Base-by-base conservation (phyloP, 176 grass and related monocot genomes). In the Oryza punctata region DNA sequence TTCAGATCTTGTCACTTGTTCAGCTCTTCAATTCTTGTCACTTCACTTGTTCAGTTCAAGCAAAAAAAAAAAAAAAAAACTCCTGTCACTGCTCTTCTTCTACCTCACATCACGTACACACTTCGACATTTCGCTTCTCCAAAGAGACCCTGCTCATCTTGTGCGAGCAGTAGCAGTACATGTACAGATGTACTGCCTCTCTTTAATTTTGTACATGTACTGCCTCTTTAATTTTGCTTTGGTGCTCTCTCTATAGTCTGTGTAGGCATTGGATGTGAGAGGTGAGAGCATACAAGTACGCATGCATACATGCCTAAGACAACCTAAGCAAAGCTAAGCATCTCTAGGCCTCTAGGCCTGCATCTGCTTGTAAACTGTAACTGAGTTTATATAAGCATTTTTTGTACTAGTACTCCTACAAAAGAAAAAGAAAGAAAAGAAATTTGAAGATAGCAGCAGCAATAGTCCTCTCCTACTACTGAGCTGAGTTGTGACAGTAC, bases 261-360 rank as follows among this genome's bases (percentile, higher is more conserved):
- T 28, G 66, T 60, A 83, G 70, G n/a, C 75, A 57, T 57, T 66
- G 67, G 80, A 83, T 72, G 80, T 78, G 86, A 78, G 74, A 59
- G 57, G 67, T 78, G 73, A 87, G 79, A 57, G 60, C 4, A 6
- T 70, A 63, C 47, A 76, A 85, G 82, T 89, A 89, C 50, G 77
- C 82, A 63, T 52, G 87, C 76, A 44, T 25, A 76, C 86, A 71
- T 82, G 74, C 78, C 40, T 80, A 67, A 76, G 87, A 89, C 82
- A 82, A 89, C 85, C 69, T 19, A 43, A 57, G 41, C 77, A 75
- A 59, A 54, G 45, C 54, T 82, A 72, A 88, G 86, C 86, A 88
- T 83, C 85, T 77, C 77, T 89, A 85, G 83, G 87, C 82, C 85
- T 77, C 77, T 89, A 85, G 83, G 87, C 77, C 54, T 88, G 71